phyloP scores from a whole-genome alignment of 225 moss, liverwort and hornwort species.

The Pleurozium schreberi region DNA sequence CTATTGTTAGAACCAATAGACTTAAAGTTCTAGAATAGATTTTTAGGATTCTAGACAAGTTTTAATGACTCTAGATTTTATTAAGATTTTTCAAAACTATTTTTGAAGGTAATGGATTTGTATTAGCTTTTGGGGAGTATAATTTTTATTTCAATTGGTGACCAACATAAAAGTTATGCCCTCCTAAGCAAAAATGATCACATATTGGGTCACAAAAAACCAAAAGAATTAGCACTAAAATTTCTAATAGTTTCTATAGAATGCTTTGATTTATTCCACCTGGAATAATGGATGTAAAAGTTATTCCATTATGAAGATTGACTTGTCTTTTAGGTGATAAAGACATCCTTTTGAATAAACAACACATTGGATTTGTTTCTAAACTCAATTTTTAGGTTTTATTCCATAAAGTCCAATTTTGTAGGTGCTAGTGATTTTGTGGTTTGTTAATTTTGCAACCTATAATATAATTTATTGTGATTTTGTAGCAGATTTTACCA shows the following conservation, averaged over 20 bases:
- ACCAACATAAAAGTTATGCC: accelerated
- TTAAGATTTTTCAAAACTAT: background rate
- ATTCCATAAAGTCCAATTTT: accelerated
- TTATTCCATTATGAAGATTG: background rate
- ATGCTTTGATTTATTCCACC: background rate
- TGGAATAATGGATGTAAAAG: background rate
- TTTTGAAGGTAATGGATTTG: background rate
- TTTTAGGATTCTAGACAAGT: background rate
- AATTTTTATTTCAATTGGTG: background rate
- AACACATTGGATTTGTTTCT: background rate
- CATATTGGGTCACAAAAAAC: accelerated
- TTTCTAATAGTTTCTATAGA: background rate
- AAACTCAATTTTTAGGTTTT: background rate
- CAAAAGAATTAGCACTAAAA: accelerated
- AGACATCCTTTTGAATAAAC: background rate
- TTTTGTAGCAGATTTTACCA: accelerated
- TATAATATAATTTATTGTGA: background rate
- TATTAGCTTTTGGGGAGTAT: too few species aligned
- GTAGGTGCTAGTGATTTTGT: background rate
- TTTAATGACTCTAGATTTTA: background rate
- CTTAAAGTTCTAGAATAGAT: background rate
- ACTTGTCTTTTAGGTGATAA: background rate
- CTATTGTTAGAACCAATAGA: background rate
- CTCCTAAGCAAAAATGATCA: accelerated
- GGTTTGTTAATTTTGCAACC: accelerated